Evolutionary conservation across 2,329 filamentous ascomycete species (phyloP).

Genomic region (Amylocarpus encephaloides): DNA sequence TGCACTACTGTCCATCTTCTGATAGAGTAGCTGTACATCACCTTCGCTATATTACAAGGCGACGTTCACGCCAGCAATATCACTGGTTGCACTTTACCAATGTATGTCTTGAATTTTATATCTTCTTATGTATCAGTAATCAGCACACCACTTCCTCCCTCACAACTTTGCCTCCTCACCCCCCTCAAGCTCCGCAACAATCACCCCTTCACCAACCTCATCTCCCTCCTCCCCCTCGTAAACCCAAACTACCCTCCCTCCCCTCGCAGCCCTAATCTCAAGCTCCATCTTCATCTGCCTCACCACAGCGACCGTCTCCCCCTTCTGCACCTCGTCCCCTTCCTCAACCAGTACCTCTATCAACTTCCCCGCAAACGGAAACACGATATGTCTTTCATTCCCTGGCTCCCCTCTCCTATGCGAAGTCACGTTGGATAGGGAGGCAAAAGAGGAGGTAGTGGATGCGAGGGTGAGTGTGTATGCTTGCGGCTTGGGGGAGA

Average conservation of each 20-base stretch:
- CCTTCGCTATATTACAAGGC: no score
- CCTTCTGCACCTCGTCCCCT: conserved; percentile 42
- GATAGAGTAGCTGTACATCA: no score
- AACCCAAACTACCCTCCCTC: conserved; percentile 22
- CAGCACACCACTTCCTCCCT: no score
- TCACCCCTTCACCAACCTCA: conserved; percentile 24
- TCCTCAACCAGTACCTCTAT: conserved; percentile 52
- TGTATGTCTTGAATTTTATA: no score
- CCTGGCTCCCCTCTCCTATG: conserved; percentile 44
- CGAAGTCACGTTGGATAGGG: conserved; percentile 40
- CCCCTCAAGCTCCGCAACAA: conserved; percentile 21
- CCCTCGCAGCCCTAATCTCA: conserved; percentile 42
- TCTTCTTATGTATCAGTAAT: no score
- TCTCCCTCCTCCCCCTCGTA: conserved; percentile 27
- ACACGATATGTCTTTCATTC: conserved; percentile 45
- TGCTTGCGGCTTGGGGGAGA: conserved; percentile 40
- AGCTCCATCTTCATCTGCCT: conserved; percentile 67
- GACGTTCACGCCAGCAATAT: no score
- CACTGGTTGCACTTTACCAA: no score
- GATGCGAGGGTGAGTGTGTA: conserved; percentile 35
- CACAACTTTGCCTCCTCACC: not conserved
- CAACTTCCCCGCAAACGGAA: conserved; percentile 53
- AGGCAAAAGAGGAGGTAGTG: conserved; percentile 41
- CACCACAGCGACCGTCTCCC: conserved; percentile 51
- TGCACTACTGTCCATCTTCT: no score